These are phyloP conservation scores for Mycena polygramma DNA, from an alignment of 768 basidiomycete genomes.

Conservation along the genomic window DNA sequence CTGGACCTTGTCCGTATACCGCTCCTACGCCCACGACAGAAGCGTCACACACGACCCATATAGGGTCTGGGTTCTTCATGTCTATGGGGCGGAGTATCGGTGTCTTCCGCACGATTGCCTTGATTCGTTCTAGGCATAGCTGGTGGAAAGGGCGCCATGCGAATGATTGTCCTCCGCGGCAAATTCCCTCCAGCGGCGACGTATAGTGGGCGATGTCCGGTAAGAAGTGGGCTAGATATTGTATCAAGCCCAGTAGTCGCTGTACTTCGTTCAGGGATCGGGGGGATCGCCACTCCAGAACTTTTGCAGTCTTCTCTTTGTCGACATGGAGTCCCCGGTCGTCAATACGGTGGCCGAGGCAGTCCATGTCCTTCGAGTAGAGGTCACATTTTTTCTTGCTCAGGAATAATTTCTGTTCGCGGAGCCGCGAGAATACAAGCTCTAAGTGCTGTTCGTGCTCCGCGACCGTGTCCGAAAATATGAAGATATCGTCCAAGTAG, in stretches of 20 bases:
- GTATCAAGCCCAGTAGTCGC: background rate
- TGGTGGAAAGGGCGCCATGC: background rate
- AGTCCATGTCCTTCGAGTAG: slow-evolving; percentile 41
- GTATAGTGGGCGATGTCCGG: background rate
- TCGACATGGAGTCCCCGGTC: slow-evolving; percentile 47
- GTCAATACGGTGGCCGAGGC: slow-evolving; percentile 43
- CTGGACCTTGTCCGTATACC: too few species aligned
- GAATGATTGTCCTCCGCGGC: background rate
- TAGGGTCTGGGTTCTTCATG: background rate
- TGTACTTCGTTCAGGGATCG: background rate
- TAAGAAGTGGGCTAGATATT: background rate
- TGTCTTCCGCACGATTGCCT: background rate
- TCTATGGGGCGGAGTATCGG: background rate
- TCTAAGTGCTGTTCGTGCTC: slow-evolving; percentile 53
- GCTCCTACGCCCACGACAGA: background rate
- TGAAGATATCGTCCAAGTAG: slow-evolving; percentile 61
- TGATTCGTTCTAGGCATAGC: background rate
- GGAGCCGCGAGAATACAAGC: slow-evolving; percentile 46
- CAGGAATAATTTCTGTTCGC: slow-evolving; percentile 48
- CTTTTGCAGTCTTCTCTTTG: slow-evolving; percentile 22
- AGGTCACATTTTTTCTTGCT: slow-evolving; percentile 42
- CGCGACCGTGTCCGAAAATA: slow-evolving; percentile 51
- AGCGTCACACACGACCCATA: slow-evolving; percentile 1
- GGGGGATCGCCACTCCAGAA: background rate
- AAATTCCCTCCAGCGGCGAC: background rate